Evolutionary conservation across 306 rosid genomes (phyloP).

Genomic region (Myrica gale): DNA sequence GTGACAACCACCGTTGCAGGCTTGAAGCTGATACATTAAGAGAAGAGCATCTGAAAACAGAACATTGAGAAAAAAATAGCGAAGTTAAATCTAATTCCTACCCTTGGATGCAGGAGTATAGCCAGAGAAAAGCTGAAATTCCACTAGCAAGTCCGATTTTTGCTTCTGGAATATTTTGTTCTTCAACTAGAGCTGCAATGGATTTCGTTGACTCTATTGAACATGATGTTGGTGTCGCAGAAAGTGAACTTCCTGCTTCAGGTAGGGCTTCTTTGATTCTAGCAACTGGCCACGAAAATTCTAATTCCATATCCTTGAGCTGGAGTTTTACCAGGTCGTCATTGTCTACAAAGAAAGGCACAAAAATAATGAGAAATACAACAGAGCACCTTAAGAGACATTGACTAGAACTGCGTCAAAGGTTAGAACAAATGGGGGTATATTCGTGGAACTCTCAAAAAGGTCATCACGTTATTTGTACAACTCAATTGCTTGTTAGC

Average conservation of each 20-base stretch:
- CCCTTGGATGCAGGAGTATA: slow-evolving; percentile 82
- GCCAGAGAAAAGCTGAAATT: slow-evolving; percentile 82
- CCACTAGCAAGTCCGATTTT: slow-evolving; percentile 68
- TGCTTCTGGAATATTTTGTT: slow-evolving; percentile 65
- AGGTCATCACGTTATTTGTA: neutral
- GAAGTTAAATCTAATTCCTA: slow-evolving; percentile 14
- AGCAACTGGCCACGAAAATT: slow-evolving; percentile 76
- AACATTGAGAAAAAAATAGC: neutral
- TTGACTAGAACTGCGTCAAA: neutral
- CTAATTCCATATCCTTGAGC: slow-evolving; percentile 61
- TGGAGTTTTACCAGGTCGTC: slow-evolving; percentile 60
- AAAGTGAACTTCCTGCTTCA: slow-evolving; percentile 29
- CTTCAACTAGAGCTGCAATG: slow-evolving; percentile 62
- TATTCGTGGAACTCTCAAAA: neutral
- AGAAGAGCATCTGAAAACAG: slow-evolving; percentile 10
- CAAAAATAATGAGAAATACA: slow-evolving; percentile 14
- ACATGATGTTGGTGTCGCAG: slow-evolving; percentile 58
- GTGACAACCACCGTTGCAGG: slow-evolving; percentile 72
- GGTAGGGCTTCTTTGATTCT: slow-evolving; percentile 56
- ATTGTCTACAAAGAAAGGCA: slow-evolving; percentile 40
- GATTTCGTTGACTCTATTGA: slow-evolving; percentile 54
- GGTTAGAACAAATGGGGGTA: neutral
- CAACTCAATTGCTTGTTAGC: neutral
- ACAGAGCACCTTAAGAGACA: neutral
- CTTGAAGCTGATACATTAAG: slow-evolving; percentile 55